Conservation (phyloP, 1,139 yeast species). For the Blastobotrys niveus region DNA sequence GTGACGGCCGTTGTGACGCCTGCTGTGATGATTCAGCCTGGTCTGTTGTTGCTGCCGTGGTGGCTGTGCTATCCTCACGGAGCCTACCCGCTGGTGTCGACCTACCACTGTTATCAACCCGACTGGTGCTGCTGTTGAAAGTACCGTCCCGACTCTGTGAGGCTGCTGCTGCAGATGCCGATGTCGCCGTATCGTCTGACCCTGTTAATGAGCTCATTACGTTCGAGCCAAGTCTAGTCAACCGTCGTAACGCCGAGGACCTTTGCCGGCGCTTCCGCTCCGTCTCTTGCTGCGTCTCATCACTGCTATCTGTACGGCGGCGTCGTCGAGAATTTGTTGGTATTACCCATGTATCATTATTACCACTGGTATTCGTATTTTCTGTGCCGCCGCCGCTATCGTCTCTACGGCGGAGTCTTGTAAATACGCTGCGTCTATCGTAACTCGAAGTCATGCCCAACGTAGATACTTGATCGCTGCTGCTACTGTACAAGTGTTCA, state of each 20-base stretch:
- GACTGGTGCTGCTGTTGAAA: background rate
- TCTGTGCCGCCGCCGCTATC: background rate
- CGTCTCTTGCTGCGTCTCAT: constrained; percentile 5
- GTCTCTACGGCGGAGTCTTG: constrained; percentile 6
- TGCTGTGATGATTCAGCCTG: constrained; percentile 1
- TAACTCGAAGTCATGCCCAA: background rate
- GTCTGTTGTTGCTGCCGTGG: background rate
- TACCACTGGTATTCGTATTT: background rate
- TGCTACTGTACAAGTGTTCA: background rate
- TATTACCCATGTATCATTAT: constrained; percentile 3
- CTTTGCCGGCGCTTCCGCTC: constrained; percentile 15
- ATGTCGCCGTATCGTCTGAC: background rate
- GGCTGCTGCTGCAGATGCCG: background rate
- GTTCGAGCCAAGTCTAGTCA: constrained; percentile 15
- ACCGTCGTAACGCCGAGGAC: constrained; percentile 14
- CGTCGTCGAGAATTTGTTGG: constrained; percentile 11
- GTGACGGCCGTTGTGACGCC: background rate
- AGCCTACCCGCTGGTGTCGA: no score
- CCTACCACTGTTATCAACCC: no score
- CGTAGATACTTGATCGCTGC: background rate
- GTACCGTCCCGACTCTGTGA: background rate
- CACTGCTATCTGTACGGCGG: constrained; percentile 13
- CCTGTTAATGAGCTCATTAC: constrained; percentile 8
- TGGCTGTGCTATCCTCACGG: background rate
- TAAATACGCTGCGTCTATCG: constrained; percentile 3